Evolutionary conservation across 2,329 filamentous ascomycete species (phyloP), one percentile per base, ranked within the genome.

Genomic region (Nothopassalora personata): DNA sequence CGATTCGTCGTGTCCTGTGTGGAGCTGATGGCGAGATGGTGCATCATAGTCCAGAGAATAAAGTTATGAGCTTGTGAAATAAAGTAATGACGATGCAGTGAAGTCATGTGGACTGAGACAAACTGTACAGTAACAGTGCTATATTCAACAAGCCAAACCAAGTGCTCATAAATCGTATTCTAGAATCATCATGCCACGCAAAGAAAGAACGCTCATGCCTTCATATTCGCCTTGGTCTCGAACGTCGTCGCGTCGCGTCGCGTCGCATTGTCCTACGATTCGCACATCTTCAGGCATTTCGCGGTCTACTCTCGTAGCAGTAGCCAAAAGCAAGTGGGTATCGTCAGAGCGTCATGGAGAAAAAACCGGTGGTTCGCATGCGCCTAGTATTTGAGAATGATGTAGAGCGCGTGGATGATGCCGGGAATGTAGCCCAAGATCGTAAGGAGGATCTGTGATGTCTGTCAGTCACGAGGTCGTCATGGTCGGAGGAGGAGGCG

Each of bases 381-480:
- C 39, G 36, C 13, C 48, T 51, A 58, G 39, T 51, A 55, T 43
- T 55, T 53, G 11, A 58, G 39, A 27, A 52, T 51, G 54, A 83
- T 85, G 65, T 85, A 96, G 80, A 96, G 79, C 63, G 91, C 91
- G 81, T 96, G 91, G 76, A 96, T 90, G 79, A 96, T 92, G 76
- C 91, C 64, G 45, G 71, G 73, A 61, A 75, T 74, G 75, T 85
- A 87, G 76, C 84, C 86, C 68, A 69, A 56, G 52, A 66, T 64
- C 46, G 58, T 60, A 7, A 55, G 43, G n/a, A 55, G 53, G 53
- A 55, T 55, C 53, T 55, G 27, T 11, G n/a, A 19, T 27, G 18
- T 15, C n/a, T 28, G 30, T 53, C 46, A 46, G 56, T 34, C 30
- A 39, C n/a, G 23, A 10, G 13, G n/a, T 10, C n/a, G n/a, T 28